phyloP scores from a whole-genome alignment of 2,329 filamentous ascomycete genomes.

The Fusarium keratoplasticum region DNA sequence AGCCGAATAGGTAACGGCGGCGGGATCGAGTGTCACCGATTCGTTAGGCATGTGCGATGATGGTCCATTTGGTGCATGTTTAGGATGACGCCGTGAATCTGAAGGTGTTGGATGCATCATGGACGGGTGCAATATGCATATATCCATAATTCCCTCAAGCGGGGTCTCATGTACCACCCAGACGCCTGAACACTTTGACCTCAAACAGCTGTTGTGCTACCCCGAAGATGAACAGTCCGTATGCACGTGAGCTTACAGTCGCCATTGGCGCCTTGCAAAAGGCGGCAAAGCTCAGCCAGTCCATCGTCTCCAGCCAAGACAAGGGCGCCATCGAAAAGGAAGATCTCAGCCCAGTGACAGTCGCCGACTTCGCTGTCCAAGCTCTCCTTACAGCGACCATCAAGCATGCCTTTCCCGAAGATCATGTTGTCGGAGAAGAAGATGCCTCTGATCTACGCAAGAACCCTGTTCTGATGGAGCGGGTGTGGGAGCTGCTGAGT shows the following conservation, averaged over 20 bases:
- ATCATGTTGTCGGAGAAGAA: constrained; percentile 68
- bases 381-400: constrained; percentile 64
- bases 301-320: constrained; percentile 59
- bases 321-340: constrained; percentile 65
- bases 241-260: constrained; percentile 55
- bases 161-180: constrained; percentile 24
- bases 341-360: constrained; percentile 67
- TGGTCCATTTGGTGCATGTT: constrained; percentile 22
- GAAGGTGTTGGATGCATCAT: background rate
- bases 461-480: constrained; percentile 55
- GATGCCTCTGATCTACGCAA: constrained; percentile 59
- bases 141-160: constrained; percentile 43
- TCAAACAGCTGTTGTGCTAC: background rate
- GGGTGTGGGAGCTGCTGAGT: constrained; percentile 61
- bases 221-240: constrained; percentile 56
- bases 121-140: constrained; percentile 38
- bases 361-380: constrained; percentile 71
- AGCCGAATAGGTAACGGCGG: constrained; percentile 42
- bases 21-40: constrained; percentile 38
- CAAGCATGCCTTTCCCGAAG: constrained; percentile 61
- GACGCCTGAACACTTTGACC: constrained; percentile 10
- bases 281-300: constrained; percentile 63
- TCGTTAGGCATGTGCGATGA: constrained; percentile 40
- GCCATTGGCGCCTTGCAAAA: constrained; percentile 57
- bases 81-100: background rate